Conservation (phyloP, 306 rosid species). For the Fragaria vesca region DNA sequence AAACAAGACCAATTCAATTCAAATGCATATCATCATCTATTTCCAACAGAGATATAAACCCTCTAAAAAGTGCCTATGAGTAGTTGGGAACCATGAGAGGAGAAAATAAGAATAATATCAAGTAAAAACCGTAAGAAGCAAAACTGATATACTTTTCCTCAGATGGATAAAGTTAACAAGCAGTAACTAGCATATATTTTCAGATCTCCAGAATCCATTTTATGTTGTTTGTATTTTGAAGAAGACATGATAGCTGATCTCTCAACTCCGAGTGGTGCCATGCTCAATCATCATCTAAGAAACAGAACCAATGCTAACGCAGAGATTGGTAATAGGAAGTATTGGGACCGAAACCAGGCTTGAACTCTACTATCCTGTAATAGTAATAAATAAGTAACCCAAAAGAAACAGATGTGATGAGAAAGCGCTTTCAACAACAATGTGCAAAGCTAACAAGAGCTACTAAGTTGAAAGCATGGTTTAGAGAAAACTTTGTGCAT, state of each 20-base stretch:
- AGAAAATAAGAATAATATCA: slow-evolving; percentile 2
- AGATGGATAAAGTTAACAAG: slow-evolving; percentile 24
- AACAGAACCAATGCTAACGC: slow-evolving; percentile 45
- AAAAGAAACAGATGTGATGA: slow-evolving; percentile 8
- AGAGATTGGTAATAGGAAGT: slow-evolving; percentile 40
- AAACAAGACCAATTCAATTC: not conserved
- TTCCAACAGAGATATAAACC: not conserved
- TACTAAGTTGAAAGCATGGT: not conserved
- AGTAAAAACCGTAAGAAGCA: slow-evolving; percentile 15
- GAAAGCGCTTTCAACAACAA: not conserved
- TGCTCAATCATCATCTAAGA: slow-evolving; percentile 36
- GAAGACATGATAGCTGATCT: slow-evolving; percentile 25
- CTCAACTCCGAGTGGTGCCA: slow-evolving; percentile 10
- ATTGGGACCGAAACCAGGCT: slow-evolving; percentile 43
- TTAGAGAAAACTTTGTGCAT: not conserved
- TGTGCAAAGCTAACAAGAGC: not conserved
- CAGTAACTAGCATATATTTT: slow-evolving; percentile 32
- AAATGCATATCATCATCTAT: not conserved
- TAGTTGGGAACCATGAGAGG: not conserved
- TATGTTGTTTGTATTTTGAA: slow-evolving; percentile 20
- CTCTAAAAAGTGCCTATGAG: not conserved
- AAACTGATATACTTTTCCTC: slow-evolving; percentile 40
- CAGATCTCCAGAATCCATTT: slow-evolving; percentile 33
- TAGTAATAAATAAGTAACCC: slow-evolving; percentile 19
- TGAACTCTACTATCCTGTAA: slow-evolving; percentile 51